phyloP scores from a whole-genome alignment of 1,284 basidiomycete genomes.

The Leccinum variabile region DNA sequence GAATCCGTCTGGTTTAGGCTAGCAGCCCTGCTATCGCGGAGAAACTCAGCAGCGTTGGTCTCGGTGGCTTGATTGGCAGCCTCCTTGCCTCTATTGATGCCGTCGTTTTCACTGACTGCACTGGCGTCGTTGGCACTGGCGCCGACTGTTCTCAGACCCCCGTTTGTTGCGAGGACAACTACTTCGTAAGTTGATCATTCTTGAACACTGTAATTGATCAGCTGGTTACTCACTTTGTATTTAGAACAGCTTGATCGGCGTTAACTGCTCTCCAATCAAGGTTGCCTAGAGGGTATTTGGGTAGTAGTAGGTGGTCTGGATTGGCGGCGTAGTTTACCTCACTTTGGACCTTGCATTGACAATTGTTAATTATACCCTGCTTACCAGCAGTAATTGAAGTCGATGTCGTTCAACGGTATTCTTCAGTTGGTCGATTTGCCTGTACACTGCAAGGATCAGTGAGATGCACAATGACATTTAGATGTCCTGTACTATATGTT shows the following conservation, averaged over 20 bases:
- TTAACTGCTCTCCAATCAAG: slow-evolving; percentile 20
- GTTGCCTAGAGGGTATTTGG: neutral
- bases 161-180: neutral
- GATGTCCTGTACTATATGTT: no score
- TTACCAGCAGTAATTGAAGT: neutral
- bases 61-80: neutral
- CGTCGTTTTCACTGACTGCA: neutral
- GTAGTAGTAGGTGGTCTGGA: neutral
- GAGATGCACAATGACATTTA: no score
- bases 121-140: neutral
- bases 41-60: neutral
- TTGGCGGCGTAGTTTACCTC: neutral
- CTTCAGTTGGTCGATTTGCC: no score
- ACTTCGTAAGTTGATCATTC: neutral
- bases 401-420: neutral
- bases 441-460: no score
- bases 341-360: neutral
- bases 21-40: neutral
- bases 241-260: neutral
- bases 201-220: no score
- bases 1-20: neutral
- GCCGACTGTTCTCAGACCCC: neutral
- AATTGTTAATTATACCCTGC: neutral
- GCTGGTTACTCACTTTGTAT: neutral
- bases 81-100: neutral